These are phyloP conservation scores for Euphorbia peplus DNA, from an alignment of 345 rosid species.

Conservation along the genomic window DNA sequence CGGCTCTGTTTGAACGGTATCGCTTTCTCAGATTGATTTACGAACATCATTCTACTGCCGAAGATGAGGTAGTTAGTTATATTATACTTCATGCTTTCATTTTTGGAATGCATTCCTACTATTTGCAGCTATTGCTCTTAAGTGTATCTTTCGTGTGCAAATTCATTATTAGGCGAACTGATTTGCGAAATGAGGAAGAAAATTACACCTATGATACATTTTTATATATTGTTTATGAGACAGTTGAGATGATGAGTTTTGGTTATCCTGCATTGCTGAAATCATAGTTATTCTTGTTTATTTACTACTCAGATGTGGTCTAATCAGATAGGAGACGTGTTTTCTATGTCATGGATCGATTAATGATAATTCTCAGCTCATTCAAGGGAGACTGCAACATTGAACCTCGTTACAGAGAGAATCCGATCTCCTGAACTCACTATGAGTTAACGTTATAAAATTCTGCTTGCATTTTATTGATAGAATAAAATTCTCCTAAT, in stretches of 20 bases:
- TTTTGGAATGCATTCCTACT: background rate
- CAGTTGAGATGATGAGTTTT: background rate
- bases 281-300: background rate
- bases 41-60: slow-evolving; percentile 78
- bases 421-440: no score
- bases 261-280: background rate
- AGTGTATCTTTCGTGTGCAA: background rate
- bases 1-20: slow-evolving; percentile 53
- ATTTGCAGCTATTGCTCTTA: background rate
- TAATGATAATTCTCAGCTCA: no score
- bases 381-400: no score
- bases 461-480: no score
- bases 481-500: no score
- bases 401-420: no score
- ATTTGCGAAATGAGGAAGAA: background rate
- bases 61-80: slow-evolving; percentile 79
- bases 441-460: no score
- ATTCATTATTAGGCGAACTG: background rate
- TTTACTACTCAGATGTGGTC: background rate
- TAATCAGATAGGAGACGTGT: slow-evolving; percentile 3
- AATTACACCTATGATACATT: background rate
- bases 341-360: slow-evolving; percentile 5
- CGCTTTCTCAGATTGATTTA: slow-evolving; percentile 68
- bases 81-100: no score
- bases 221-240: background rate